Evolutionary conservation across 2,329 filamentous ascomycete species (phyloP).

Genomic region (Curvularia lunata): DNA sequence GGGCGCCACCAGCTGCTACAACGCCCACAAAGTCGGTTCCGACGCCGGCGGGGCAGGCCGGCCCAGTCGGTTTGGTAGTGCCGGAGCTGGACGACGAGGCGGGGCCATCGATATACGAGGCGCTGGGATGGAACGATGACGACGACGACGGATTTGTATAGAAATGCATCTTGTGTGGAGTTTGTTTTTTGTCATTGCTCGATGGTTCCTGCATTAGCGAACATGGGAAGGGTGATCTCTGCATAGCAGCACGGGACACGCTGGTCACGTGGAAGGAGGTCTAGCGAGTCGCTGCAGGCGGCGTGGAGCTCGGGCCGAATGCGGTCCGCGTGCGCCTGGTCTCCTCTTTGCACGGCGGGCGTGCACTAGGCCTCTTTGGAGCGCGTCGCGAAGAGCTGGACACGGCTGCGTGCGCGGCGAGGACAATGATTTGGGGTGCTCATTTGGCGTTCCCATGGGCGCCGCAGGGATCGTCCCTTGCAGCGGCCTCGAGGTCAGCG

Average conservation of each 20-base stretch:
- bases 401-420: neutral
- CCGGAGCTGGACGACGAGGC: slow-evolving; percentile 16
- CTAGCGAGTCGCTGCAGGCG: neutral
- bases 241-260: slow-evolving; percentile 26
- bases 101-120: slow-evolving; percentile 50
- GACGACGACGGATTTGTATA: slow-evolving; percentile 37
- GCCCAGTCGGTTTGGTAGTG: slow-evolving; percentile 17
- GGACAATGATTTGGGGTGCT: neutral
- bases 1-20: slow-evolving; percentile 21
- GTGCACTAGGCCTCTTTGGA: neutral
- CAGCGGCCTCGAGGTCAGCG: slow-evolving; percentile 9
- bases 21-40: slow-evolving; percentile 28
- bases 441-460: too few relatives aligned
- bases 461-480: neutral
- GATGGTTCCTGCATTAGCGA: slow-evolving; percentile 43
- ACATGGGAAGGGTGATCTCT: slow-evolving; percentile 19
- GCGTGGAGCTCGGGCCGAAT: slow-evolving; percentile 1
- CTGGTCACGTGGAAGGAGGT: slow-evolving; percentile 15
- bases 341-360: neutral
- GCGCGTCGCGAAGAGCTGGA: neutral
- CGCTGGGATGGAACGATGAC: slow-evolving; percentile 57
- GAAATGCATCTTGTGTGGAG: slow-evolving; percentile 9
- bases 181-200: slow-evolving; percentile 10
- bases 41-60: slow-evolving; percentile 1
- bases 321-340: neutral